These are phyloP conservation scores for Cordyceps fumosorosea DNA, from an alignment of 2,329 filamentous ascomycete species.

Conservation along the genomic window DNA sequence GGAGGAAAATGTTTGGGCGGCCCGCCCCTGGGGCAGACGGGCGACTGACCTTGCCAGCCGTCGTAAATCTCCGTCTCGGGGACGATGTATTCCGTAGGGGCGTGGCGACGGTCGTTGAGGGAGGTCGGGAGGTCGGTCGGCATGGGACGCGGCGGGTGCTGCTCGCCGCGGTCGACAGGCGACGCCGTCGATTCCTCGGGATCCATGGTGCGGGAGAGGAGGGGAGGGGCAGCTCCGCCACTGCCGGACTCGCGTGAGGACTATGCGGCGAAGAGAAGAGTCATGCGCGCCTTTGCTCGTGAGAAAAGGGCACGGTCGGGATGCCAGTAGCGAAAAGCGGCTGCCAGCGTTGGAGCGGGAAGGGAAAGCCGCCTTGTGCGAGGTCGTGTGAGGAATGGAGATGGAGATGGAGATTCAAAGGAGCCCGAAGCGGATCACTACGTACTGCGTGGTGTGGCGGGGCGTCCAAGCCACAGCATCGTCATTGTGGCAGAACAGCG, in stretches of 20 bases:
- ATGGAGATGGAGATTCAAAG: neutral
- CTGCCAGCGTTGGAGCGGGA: neutral
- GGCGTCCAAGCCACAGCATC: conserved; percentile 9
- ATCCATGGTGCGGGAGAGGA: conserved; percentile 44
- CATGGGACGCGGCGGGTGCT: conserved; percentile 41
- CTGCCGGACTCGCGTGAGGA: conserved; percentile 28
- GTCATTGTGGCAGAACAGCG: conserved; percentile 6
- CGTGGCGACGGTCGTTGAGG: conserved; percentile 75
- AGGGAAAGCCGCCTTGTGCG: neutral
- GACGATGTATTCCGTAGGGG: conserved; percentile 55
- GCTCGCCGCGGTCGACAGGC: conserved; percentile 34
- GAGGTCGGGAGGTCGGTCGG: conserved; percentile 86
- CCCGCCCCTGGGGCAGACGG: neutral
- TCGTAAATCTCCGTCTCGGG: conserved; percentile 96
- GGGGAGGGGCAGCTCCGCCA: conserved; percentile 32
- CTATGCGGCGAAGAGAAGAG: conserved; percentile 6
- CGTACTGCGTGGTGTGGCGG: conserved; percentile 8
- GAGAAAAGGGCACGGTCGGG: neutral
- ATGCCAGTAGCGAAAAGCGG: neutral
- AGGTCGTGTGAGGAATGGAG: conserved; percentile 9
- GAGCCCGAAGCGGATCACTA: conserved; percentile 1
- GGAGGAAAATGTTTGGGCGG: conserved; percentile 5
- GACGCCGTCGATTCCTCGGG: conserved; percentile 43
- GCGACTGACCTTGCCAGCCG: conserved; percentile 78
- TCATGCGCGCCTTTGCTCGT: conserved; percentile 1